Base-by-base conservation (phyloP, 805 yeast species). In the Schwanniomyces sp. region DNA sequence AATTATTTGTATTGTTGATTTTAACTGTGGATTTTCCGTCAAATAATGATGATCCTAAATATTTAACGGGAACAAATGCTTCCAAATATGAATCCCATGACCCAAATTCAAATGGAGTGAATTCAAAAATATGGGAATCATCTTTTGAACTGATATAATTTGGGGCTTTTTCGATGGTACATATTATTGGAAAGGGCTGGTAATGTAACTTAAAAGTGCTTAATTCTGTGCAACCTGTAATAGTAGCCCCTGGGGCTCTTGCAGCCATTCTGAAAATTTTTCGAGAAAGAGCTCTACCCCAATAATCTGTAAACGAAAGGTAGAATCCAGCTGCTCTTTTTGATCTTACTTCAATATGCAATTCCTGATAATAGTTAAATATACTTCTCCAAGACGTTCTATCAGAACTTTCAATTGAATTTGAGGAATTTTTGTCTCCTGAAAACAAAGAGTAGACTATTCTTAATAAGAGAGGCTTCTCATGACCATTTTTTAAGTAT, bases 81-180 rank as follows among this genome's bases (percentile, higher is more conserved):
- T 70, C 63, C 29, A 78, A 52, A 36, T 62, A 61, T 11, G 66
- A 50, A 51, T 82, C 86, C 87, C 88, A 84, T 0, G 86, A 80
- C 0, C 89, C 89, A 66, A 83, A 83, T 48, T 84, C 90, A 56
- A 63, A 81, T 0, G 88, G 88, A 11, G 78, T 80, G 52, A 84
- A 77, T 59, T 84, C 89, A 51, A 82, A 75, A 2, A 80, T 49
- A 48, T 72, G 76, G 1, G 84, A 75, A 28, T 62, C 60, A 1
- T 55, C n/a, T 41, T 67, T 59, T n/a, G 65, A 57, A 10, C 41
- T 47, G 8, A 49, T 52, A 42, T 54, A 56, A 9, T 55, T 51
- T 4, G 75, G 77, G 44, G 66, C 69, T 52, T 72, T 72, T 48
- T 69, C 72, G 5, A 67, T 55, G 26, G 78, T 67, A 39, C 72